Evolutionary conservation across 768 basidiomycete genomes (phyloP).

Genomic region (Tricholoma sp.): DNA sequence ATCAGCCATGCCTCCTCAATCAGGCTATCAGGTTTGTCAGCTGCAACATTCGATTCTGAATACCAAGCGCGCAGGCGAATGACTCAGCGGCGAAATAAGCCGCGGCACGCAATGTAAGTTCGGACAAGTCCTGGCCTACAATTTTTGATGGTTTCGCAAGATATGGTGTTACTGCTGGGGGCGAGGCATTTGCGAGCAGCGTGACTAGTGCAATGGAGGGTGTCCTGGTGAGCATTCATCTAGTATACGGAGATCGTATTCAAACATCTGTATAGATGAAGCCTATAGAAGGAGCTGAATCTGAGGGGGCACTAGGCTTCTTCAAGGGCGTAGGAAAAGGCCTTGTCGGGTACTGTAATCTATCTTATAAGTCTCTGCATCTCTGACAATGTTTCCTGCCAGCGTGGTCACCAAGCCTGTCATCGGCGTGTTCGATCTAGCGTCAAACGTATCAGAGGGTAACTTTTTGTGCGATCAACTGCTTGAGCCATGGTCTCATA

Average conservation of each 20-base stretch:
- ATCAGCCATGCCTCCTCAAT: not conserved
- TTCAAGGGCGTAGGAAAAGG: constrained; percentile 98
- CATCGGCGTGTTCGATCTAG: constrained; percentile 93
- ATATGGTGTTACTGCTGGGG: constrained; percentile 94
- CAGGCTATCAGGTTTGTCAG: constrained; percentile 68
- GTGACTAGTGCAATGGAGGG: constrained; percentile 96
- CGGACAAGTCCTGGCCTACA: not conserved
- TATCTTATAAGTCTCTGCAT: not conserved
- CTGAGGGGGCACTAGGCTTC: constrained; percentile 91
- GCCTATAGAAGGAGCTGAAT: constrained; percentile 94
- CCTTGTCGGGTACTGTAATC: constrained; percentile 70
- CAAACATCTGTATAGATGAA: constrained; percentile 63
- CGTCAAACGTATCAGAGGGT: constrained; percentile 94
- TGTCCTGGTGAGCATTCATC: constrained; percentile 59
- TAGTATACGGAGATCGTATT: not conserved
- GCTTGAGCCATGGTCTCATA: not conserved
- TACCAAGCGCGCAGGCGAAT: constrained; percentile 88
- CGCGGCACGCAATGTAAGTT: constrained; percentile 88
- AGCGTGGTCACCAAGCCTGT: constrained; percentile 95
- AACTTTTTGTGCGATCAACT: not conserved
- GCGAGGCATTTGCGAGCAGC: constrained; percentile 90
- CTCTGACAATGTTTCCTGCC: constrained; percentile 2
- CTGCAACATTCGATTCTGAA: constrained; percentile 94
- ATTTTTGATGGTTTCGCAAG: constrained; percentile 28
- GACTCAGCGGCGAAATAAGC: constrained; percentile 88